These are phyloP conservation scores for Hypoxylon fuscum DNA, from an alignment of 495 filamentous ascomycete species.

Conservation along the genomic window DNA sequence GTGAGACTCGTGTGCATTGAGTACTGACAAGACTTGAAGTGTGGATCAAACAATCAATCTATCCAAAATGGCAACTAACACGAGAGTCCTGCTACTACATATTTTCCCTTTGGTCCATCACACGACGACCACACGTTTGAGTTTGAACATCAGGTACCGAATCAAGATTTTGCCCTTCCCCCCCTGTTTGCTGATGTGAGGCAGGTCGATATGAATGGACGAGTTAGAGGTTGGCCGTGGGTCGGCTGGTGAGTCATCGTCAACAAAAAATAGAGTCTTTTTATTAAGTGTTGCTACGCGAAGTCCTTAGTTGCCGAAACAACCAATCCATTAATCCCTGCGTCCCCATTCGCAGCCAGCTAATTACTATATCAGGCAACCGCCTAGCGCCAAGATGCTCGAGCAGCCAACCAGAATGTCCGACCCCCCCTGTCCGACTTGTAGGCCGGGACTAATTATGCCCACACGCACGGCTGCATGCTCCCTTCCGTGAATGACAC, in stretches of 20 bases:
- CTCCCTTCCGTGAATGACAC: constrained; percentile 25
- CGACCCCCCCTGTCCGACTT: not conserved
- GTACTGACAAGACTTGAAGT: constrained; percentile 34
- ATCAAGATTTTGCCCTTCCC: constrained; percentile 17
- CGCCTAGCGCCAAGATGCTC: constrained; percentile 12
- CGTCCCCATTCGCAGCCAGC: not conserved
- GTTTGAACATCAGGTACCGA: constrained; percentile 20
- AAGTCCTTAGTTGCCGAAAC: constrained; percentile 6
- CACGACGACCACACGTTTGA: constrained; percentile 18
- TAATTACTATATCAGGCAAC: constrained; percentile 35
- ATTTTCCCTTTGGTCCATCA: constrained; percentile 8
- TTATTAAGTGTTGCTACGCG: not conserved
- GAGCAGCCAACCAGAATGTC: constrained; percentile 1
- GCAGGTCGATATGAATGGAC: constrained; percentile 13
- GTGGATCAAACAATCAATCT: constrained; percentile 16
- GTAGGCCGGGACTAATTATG: not conserved
- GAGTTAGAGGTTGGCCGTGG: constrained; percentile 11
- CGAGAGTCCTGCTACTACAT: not conserved
- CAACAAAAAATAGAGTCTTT: constrained; percentile 1
- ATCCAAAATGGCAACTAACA: constrained; percentile 8
- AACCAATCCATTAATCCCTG: constrained; percentile 10
- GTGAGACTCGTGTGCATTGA: constrained; percentile 21
- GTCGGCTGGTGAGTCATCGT: constrained; percentile 43
- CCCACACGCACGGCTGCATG: not conserved
- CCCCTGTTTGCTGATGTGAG: constrained; percentile 42